phyloP scores from a whole-genome alignment of 2,329 filamentous ascomycete genomes.

The Elsinoe arachidis region DNA sequence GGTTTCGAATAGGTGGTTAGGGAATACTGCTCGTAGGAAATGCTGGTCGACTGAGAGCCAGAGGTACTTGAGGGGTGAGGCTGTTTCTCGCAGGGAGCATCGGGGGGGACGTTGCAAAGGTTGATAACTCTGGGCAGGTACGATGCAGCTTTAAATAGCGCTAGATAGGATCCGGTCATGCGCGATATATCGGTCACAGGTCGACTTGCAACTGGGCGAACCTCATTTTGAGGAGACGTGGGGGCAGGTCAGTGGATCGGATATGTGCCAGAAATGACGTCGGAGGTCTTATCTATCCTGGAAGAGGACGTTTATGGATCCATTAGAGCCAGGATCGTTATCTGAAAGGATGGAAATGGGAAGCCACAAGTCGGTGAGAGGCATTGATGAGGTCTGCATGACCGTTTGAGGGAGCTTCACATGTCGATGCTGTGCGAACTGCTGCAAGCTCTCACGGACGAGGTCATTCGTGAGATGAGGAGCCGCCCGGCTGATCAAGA shows the following conservation, averaged over 20 bases:
- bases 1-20: conserved; percentile 1
- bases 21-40: not conserved
- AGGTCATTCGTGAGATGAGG: conserved; percentile 3
- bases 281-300: conserved; percentile 3
- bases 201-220: conserved; percentile 1
- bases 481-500: not conserved
- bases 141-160: conserved; percentile 4
- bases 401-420: not conserved
- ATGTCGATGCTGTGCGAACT: not conserved
- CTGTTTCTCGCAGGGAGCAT: not conserved
- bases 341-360: not conserved
- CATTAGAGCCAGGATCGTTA: not conserved
- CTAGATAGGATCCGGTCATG: conserved; percentile 10
- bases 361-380: not conserved
- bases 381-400: not conserved
- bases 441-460: not conserved
- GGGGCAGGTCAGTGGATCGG: not conserved
- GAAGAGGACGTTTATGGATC: conserved; percentile 1
- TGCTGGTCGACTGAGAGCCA: not conserved
- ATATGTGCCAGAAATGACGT: conserved; percentile 1
- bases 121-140: not conserved
- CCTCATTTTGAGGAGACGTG: not conserved
- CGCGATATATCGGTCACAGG: conserved; percentile 8
- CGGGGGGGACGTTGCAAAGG: not conserved
- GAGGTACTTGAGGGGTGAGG: not conserved